Percentiles rank a stretch among this genome's conserved stretches.
Evolutionary conservation across 257 asterid species (phyloP).

Genomic region (Ajuga chamaepitys): DNA sequence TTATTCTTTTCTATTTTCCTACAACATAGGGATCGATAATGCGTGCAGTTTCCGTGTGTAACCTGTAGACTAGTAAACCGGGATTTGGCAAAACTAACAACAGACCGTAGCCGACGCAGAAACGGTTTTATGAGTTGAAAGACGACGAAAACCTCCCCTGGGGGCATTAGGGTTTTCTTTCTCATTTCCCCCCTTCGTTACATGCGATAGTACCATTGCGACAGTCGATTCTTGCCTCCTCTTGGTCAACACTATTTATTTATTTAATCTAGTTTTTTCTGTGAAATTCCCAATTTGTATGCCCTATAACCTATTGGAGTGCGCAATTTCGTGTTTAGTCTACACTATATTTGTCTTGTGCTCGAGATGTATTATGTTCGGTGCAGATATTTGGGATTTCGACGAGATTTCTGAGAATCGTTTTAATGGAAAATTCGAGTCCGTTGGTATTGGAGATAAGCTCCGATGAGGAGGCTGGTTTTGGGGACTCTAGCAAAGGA

Average conservation of each 20-base stretch:
- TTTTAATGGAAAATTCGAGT: slow-evolving; percentile 38
- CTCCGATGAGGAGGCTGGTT: slow-evolving; percentile 65
- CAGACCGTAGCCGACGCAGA: background rate
- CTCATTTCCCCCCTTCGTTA: background rate
- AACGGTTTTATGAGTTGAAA: background rate
- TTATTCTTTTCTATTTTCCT: too few relatives aligned
- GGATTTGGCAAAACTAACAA: background rate
- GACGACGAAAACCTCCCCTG: background rate
- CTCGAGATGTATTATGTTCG: background rate
- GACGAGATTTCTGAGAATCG: slow-evolving; percentile 7
- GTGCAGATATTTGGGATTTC: background rate
- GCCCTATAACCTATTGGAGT: background rate
- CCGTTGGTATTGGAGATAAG: slow-evolving; percentile 47
- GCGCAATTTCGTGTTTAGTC: background rate
- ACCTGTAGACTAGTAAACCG: too few relatives aligned
- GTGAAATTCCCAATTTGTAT: background rate
- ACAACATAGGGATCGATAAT: too few relatives aligned
- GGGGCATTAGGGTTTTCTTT: slow-evolving; percentile 8
- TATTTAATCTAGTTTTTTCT: background rate
- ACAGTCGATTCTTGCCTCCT: background rate
- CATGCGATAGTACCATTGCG: too few relatives aligned
- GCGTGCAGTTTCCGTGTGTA: too few relatives aligned
- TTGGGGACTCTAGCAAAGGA: slow-evolving; percentile 19
- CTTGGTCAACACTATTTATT: background rate
- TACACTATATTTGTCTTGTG: background rate